Base-by-base conservation (phyloP, 768 basidiomycete genomes). In the Naganishia friedmannii region DNA sequence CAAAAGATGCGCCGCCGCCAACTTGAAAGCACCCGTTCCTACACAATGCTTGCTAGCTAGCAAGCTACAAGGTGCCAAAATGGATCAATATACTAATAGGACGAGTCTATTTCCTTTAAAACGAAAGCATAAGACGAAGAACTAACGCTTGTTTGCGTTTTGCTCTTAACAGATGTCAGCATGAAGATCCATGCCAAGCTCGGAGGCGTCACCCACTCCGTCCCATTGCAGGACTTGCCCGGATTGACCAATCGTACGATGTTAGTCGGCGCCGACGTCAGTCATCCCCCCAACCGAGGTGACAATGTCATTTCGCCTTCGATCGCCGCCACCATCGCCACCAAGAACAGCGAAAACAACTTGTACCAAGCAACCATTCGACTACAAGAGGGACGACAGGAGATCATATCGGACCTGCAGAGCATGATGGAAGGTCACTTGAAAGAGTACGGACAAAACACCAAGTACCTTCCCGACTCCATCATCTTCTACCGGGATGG, bases 401-500 rank as follows among this genome's bases (percentile, higher is more conserved):
- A 82, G 66, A 77, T 77, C 68, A 80, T 82, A 71, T 13, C 60
- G 4, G 80, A 81, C 29, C 70, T 81, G 31, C 71, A 74, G 21
- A 65, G 54, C 12, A 81, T 82, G 78, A 71, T 78, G 34, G 70
- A 74, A 31, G 74, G 70, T 4, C 77, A 80, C 58, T 74, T 81
- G 42, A 75, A 76, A 58, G 75, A 76, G 45, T 82, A 77, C 68
- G 54, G 73, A 10, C 69, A 74, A 31, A 80, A 80, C 69, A 73
- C 68, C 17, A 57, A 73, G 29, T 55, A 57, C 10, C 71, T 73
- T 21, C 78, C 81, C 32, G 74, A 77, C 9, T 71, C 74, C 9
- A 77, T 82, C 63, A 73, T 82, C 55, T 77, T 82, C 74, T 82
- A 78, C 73, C 76, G 81, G 26, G 80, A 80, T 65, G 81, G 80